These are phyloP conservation scores for Kurtzmaniella quercitrusa DNA, from an alignment of 1,139 yeast species.

Conservation along the genomic window DNA sequence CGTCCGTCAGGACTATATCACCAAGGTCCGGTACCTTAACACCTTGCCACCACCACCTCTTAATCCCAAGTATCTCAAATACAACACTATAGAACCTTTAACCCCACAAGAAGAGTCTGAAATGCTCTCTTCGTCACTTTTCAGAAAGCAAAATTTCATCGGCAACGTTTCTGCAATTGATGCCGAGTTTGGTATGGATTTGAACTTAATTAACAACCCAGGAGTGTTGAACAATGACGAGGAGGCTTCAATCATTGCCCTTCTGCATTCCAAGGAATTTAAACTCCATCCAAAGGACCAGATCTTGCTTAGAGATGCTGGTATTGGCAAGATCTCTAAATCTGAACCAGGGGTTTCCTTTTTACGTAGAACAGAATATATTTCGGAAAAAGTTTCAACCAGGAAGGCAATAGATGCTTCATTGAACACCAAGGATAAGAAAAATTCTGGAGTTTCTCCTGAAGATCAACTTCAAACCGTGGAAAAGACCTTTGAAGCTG, in stretches of 20 bases:
- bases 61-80: conserved; percentile 78
- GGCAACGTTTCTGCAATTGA: conserved; percentile 62
- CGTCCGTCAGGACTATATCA: conserved; percentile 79
- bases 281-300: conserved; percentile 74
- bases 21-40: conserved; percentile 80
- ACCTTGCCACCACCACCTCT: conserved; percentile 91
- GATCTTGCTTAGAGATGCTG: conserved; percentile 76
- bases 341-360: conserved; percentile 70
- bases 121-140: conserved; percentile 65
- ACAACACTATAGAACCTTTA: conserved; percentile 36
- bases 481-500: conserved; percentile 70
- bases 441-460: conserved; percentile 47
- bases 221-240: conserved; percentile 67
- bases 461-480: conserved; percentile 62
- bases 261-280: conserved; percentile 20
- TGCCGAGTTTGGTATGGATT: conserved; percentile 73
- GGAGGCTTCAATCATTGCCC: conserved; percentile 37
- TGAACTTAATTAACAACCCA: conserved; percentile 66
- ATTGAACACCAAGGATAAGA: conserved; percentile 8
- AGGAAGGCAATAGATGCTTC: conserved; percentile 2
- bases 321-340: conserved; percentile 43
- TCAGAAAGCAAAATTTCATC: conserved; percentile 70
- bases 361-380: conserved; percentile 91
- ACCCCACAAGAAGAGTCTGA: conserved; percentile 52
- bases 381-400: conserved; percentile 41